These are phyloP conservation scores for Talaromyces sp. DNA, from an alignment of 2,329 filamentous ascomycete genomes.

Conservation along the genomic window DNA sequence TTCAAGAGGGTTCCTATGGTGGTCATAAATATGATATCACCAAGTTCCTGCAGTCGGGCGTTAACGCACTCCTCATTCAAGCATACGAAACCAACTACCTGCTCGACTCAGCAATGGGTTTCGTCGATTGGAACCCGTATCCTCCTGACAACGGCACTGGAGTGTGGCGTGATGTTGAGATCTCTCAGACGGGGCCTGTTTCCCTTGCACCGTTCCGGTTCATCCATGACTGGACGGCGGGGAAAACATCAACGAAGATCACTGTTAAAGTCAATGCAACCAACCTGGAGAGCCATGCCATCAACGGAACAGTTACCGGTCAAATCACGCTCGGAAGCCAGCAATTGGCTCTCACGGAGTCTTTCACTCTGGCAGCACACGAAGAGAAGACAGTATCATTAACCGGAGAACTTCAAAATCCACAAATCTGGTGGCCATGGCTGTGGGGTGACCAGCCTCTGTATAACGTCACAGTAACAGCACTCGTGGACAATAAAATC, in stretches of 20 bases:
- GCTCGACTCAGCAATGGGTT: constrained; percentile 55
- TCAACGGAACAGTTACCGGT: constrained; percentile 22
- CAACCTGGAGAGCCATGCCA: constrained; percentile 25
- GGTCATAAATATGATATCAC: constrained; percentile 56
- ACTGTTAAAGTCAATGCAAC: constrained; percentile 36
- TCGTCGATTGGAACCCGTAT: constrained; percentile 59
- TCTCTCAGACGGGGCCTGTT: constrained; percentile 53
- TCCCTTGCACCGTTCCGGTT: constrained; percentile 43
- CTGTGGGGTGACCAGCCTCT: constrained; percentile 55
- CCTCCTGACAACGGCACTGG: constrained; percentile 60
- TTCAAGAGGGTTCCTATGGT: constrained; percentile 54
- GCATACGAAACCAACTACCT: constrained; percentile 57
- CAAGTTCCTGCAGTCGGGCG: constrained; percentile 28
- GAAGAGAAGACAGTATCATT: constrained; percentile 39
- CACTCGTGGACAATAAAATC: constrained; percentile 19
- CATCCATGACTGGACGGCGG: constrained; percentile 38
- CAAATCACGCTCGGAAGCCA: constrained; percentile 17
- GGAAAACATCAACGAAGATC: constrained; percentile 37
- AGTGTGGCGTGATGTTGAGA: constrained; percentile 55
- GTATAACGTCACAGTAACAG: constrained; percentile 38
- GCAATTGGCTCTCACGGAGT: constrained; percentile 24
- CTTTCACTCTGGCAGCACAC: constrained; percentile 35
- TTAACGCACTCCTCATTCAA: constrained; percentile 51
- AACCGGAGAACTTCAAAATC: constrained; percentile 36
- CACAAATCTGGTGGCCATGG: constrained; percentile 58